Evolutionary conservation across 371 early-diverging fungal genomes (phyloP), one percentile per base, ranked within the genome.

Genomic region (Zopfochytrium polystomum): DNA sequence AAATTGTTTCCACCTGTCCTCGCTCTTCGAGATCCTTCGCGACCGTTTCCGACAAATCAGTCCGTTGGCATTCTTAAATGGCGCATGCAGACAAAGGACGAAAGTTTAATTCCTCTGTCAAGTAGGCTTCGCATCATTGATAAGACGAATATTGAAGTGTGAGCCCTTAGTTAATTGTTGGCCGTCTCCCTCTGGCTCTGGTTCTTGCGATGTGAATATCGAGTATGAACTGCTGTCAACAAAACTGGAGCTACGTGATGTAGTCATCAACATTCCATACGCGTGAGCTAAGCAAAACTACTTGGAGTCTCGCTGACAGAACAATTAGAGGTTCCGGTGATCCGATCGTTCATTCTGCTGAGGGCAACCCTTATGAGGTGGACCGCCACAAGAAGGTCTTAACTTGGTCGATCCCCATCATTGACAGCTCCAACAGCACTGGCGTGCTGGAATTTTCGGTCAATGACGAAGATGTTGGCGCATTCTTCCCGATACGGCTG

Each of bases 111-210:
- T 33, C 98, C 98, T 30, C 80, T 97, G 7, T 82, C 89, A 35
- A 87, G 90, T 90, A 80, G 61, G 77, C 63, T 22, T 13, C 18
- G 43, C 20, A 20, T 20, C 15, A 15, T 2, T 2, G 22, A 38
- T 56, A 22, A 53, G 18, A n/a, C 15, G 2, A 1, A 25, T 43
- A 43, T 20, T 4, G 30, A 51, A 42, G 20, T 7, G 9, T 4
- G 45, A 30, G 7, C 65, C 35, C 22, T 25, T 75, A 88, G 88
- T 93, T 73, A 96, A 89, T 74, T 96, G 96, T 81, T 97, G 98
- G 98, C 95, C 96, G 18, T 89, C 94, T 30, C 93, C 92, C 29
- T 80, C 88, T 29, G 93, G 88, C 48, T 84, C 83, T 65, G 96
- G 96, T 1, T 77, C 85, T 1, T 85, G 87, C 53, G 95, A 94